Conservation (phyloP, 2,329 filamentous ascomycete genomes). For the Aspergillus alliaceus region DNA sequence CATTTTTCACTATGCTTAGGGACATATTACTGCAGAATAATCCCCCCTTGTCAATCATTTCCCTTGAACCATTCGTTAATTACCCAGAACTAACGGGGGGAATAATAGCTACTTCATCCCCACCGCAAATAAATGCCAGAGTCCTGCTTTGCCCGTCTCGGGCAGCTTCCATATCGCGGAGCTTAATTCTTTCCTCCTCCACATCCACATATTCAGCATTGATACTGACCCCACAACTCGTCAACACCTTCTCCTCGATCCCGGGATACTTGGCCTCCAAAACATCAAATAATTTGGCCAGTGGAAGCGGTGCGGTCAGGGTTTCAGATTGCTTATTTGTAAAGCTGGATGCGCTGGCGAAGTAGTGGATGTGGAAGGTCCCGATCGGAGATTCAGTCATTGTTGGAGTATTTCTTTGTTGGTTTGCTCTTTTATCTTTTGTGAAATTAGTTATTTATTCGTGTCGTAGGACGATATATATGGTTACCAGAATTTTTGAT, state of each 20-base stretch:
- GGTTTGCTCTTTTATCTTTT: neutral
- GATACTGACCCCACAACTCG: neutral
- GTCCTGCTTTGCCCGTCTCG: neutral
- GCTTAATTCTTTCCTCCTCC: neutral
- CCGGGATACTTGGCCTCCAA: neutral
- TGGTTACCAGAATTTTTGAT: neutral
- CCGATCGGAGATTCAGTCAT: neutral
- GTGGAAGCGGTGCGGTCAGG: neutral
- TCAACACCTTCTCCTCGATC: neutral
- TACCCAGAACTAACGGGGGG: neutral
- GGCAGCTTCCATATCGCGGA: neutral
- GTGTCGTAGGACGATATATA: neutral
- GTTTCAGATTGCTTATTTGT: neutral
- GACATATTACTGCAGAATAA: too few species aligned
- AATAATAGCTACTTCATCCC: neutral
- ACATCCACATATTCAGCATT: neutral
- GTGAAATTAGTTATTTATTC: neutral
- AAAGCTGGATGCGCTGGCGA: neutral
- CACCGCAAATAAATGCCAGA: neutral
- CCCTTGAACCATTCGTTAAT: too few species aligned
- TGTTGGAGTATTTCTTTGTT: neutral
- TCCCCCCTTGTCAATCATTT: too few species aligned
- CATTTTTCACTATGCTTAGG: too few species aligned
- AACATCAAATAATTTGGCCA: neutral
- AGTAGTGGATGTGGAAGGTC: neutral